Evolutionary conservation across 176 grass and related monocot genomes (phyloP).

Genomic region (Triticum monococcum): DNA sequence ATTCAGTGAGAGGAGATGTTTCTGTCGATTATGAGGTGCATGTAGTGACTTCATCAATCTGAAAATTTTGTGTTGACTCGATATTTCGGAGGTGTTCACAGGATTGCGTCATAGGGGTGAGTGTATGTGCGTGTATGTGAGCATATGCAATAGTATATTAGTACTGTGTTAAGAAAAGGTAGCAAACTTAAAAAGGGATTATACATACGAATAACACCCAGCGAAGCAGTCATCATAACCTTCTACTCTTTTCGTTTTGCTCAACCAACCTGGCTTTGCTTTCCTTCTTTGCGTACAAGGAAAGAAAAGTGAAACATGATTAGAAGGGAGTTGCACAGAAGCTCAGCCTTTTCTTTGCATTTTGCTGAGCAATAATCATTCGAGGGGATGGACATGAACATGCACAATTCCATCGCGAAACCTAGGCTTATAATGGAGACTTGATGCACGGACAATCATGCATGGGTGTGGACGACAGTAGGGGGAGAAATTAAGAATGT

Average conservation of each 20-base stretch:
- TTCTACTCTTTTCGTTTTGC: conserved; percentile 24
- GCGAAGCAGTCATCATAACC: conserved; percentile 23
- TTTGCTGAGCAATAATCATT: neutral
- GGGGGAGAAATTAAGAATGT: neutral
- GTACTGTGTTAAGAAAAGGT: too few species aligned
- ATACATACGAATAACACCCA: conserved; percentile 1
- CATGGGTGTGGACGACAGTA: neutral
- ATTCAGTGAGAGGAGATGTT: too few species aligned
- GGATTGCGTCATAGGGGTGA: too few species aligned
- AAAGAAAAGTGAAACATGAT: conserved; percentile 42
- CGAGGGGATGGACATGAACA: neutral
- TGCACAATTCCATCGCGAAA: neutral
- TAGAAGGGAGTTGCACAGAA: neutral
- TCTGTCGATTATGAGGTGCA: too few species aligned
- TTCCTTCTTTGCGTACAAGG: conserved; percentile 33
- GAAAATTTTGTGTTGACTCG: too few species aligned
- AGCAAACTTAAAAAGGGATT: neutral
- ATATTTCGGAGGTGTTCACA: too few species aligned
- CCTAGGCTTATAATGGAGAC: neutral
- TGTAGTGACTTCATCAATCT: too few species aligned
- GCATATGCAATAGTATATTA: too few species aligned
- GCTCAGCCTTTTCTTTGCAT: neutral
- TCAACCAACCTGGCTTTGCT: neutral
- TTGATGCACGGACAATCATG: neutral
- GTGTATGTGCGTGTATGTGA: too few species aligned